These are phyloP conservation scores for Trichoderma reesei DNA, from an alignment of 495 filamentous ascomycete genomes.

Conservation along the genomic window DNA sequence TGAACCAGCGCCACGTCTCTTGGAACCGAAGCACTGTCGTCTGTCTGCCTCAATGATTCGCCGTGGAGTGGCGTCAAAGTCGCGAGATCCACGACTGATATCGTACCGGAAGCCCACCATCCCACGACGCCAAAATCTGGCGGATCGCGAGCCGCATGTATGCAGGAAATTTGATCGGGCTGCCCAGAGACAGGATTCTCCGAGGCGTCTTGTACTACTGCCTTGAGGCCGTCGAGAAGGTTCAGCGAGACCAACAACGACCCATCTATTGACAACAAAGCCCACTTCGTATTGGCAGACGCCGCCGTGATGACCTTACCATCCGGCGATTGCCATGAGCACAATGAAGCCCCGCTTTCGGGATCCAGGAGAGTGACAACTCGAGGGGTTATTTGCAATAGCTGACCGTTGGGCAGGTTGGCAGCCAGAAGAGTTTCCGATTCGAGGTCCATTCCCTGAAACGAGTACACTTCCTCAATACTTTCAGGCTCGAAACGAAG, in stretches of 20 bases:
- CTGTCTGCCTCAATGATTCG: constrained; percentile 40
- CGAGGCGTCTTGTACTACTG: constrained; percentile 48
- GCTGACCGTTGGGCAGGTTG: constrained; percentile 49
- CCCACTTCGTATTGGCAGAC: constrained; percentile 55
- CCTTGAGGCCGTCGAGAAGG: constrained; percentile 46
- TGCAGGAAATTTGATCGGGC: constrained; percentile 66
- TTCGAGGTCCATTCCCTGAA: constrained; percentile 56
- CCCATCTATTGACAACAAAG: constrained; percentile 69
- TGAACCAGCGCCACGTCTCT: constrained; percentile 71
- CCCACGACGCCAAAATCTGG: constrained; percentile 58
- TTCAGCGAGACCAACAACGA: constrained; percentile 55
- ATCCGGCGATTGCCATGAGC: constrained; percentile 55
- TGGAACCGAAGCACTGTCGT: constrained; percentile 64
- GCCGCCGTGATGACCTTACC: constrained; percentile 62
- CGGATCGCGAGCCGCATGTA: constrained; percentile 45
- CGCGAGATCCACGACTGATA: constrained; percentile 58
- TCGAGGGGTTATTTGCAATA: constrained; percentile 71
- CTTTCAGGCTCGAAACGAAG: constrained; percentile 68
- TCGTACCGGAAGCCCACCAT: constrained; percentile 68
- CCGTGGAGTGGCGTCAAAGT: constrained; percentile 47
- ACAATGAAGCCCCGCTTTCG: constrained; percentile 56
- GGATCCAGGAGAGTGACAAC: constrained; percentile 53
- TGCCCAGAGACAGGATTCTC: constrained; percentile 24
- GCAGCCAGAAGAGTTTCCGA: constrained; percentile 63
- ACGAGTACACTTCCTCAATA: constrained; percentile 73